phyloP scores from a whole-genome alignment of 2,329 filamentous ascomycete species.

The Exophiala viscosa region DNA sequence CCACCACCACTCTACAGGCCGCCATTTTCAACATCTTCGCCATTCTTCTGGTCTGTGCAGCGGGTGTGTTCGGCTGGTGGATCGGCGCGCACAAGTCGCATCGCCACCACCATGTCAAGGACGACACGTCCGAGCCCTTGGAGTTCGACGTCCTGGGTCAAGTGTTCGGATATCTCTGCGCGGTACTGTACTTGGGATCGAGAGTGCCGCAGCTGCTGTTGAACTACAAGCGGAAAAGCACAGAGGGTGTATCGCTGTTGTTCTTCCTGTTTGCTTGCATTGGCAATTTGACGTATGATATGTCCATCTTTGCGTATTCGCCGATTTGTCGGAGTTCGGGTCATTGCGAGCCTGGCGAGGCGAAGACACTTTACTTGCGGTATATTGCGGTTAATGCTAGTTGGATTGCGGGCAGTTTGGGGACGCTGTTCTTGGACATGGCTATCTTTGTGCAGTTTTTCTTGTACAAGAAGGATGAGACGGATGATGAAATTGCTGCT shows the following conservation, averaged over 20 bases:
- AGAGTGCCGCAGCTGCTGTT: slow-evolving; percentile 86
- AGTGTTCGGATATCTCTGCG: slow-evolving; percentile 90
- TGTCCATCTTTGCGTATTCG: slow-evolving; percentile 87
- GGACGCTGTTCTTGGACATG: slow-evolving; percentile 79
- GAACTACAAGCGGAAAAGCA: slow-evolving; percentile 88
- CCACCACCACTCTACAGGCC: slow-evolving; percentile 43
- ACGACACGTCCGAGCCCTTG: slow-evolving; percentile 47
- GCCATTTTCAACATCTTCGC: slow-evolving; percentile 70
- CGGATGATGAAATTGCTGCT: slow-evolving; percentile 20
- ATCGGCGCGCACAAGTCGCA: slow-evolving; percentile 50
- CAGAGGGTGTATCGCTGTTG: slow-evolving; percentile 85
- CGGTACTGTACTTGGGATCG: slow-evolving; percentile 80
- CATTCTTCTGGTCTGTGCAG: slow-evolving; percentile 75
- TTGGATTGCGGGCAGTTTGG: slow-evolving; percentile 85
- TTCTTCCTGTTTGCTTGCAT: slow-evolving; percentile 97
- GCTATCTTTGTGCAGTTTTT: slow-evolving; percentile 91
- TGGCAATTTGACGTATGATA: slow-evolving; percentile 88
- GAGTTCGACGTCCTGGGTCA: slow-evolving; percentile 76
- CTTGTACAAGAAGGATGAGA: slow-evolving; percentile 59
- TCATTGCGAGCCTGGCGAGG: slow-evolving; percentile 64
- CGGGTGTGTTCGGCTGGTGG: slow-evolving; percentile 83
- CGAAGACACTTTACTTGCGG: slow-evolving; percentile 62
- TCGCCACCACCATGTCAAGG: slow-evolving; percentile 32
- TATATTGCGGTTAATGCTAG: slow-evolving; percentile 88
- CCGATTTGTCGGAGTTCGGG: slow-evolving; percentile 57